Conservation (phyloP, 768 basidiomycete genomes). For the Hypsizygus marmoreus region DNA sequence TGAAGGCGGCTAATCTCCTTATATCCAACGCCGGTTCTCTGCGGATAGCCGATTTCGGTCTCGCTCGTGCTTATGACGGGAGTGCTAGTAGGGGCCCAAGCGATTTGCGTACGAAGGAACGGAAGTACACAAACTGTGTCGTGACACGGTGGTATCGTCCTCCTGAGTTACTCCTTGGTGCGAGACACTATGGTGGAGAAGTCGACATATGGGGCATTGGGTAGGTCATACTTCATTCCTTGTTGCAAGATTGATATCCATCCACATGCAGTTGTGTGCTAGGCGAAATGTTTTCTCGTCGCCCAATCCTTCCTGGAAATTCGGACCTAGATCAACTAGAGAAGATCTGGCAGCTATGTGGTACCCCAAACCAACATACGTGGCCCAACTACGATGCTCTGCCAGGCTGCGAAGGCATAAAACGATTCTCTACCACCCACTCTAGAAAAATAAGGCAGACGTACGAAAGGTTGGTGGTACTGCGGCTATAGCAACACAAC, state of each 20-base stretch:
- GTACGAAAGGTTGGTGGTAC: constrained; percentile 59
- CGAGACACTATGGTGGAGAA: constrained; percentile 87
- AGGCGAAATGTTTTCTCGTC: constrained; percentile 92
- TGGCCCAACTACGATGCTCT: constrained; percentile 79
- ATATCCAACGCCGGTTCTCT: constrained; percentile 85
- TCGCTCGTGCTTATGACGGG: constrained; percentile 80
- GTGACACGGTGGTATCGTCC: constrained; percentile 96
- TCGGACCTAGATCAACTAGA: constrained; percentile 92
- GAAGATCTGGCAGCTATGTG: constrained; percentile 89
- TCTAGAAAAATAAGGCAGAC: constrained; percentile 56
- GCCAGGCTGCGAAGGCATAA: constrained; percentile 81
- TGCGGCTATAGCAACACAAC: background rate
- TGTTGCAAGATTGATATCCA: constrained; percentile 1
- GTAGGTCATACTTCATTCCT: constrained; percentile 41
- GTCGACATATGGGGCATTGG: constrained; percentile 99
- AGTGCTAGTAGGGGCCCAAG: constrained; percentile 40
- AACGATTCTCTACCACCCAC: constrained; percentile 51
- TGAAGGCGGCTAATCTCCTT: constrained; percentile 97
- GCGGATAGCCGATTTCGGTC: constrained; percentile 93
- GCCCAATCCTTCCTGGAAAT: constrained; percentile 84
- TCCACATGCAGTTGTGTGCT: constrained; percentile 74
- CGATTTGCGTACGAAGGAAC: constrained; percentile 49
- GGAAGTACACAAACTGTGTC: constrained; percentile 93
- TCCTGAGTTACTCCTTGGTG: constrained; percentile 88
- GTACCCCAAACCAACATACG: constrained; percentile 78